These are phyloP conservation scores for Fraxinus americana DNA, from an alignment of 257 asterid species.

Conservation along the genomic window DNA sequence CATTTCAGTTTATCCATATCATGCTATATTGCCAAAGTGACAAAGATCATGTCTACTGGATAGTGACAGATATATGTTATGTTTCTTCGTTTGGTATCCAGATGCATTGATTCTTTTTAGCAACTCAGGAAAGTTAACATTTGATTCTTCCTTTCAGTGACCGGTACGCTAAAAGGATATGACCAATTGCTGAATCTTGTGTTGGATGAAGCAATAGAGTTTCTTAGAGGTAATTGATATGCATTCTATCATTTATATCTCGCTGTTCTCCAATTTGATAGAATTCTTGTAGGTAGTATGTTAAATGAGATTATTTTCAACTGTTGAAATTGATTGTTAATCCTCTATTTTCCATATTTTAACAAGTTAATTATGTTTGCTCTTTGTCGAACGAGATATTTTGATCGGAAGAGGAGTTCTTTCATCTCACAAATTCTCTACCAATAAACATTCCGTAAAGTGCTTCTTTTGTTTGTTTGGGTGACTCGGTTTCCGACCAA, in stretches of 20 bases:
- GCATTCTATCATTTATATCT: neutral
- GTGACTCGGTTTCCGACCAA: neutral
- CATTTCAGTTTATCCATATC: neutral
- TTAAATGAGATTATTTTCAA: neutral
- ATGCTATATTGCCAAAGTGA: neutral
- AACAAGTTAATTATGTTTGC: neutral
- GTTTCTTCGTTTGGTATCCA: neutral
- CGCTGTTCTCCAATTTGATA: neutral
- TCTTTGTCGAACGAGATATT: neutral
- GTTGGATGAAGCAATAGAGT: conserved; percentile 92
- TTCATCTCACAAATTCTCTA: neutral
- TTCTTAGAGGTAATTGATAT: conserved; percentile 66
- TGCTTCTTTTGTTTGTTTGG: neutral
- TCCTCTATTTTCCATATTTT: neutral
- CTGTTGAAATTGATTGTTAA: neutral
- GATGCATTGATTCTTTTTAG: neutral
- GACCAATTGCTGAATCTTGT: conserved; percentile 97
- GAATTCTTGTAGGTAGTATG: neutral
- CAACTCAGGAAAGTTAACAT: conserved; percentile 1
- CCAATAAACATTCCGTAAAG: neutral
- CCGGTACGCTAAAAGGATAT: conserved; percentile 95
- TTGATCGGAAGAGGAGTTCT: neutral
- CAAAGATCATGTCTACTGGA: neutral
- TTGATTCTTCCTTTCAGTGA: conserved; percentile 51
- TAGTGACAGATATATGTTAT: neutral